Base-by-base conservation (phyloP, 805 yeast species). In the Metschnikowia colocasiae region DNA sequence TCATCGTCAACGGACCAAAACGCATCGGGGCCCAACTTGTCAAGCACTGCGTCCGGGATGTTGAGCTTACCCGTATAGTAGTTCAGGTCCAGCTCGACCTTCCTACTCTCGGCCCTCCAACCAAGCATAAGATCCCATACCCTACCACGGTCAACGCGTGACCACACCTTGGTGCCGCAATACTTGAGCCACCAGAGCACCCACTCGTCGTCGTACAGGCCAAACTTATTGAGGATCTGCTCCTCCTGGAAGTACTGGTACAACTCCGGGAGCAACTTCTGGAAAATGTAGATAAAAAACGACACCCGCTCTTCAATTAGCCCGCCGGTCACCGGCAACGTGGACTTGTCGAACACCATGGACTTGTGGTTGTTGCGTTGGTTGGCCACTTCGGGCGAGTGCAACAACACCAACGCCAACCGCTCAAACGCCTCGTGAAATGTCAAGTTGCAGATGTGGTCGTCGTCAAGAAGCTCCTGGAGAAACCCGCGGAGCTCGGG, bases 141-240 rank as follows among this genome's bases (percentile, higher is more conserved):
- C 51, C 96, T 74, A 10, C 94, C 96, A 44, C 97, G 68, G 64
- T 89, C 96, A 49, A 74, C 75, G 51, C 85, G 77, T 37, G 90
- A 83, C 79, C 95, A 81, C 6, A 85, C 89, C 64, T 87, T 87
- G 12, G 94, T 80, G 18, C 97, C 97, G 59, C 87, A 80, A 76
- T 87, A 91, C 61, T 89, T 88, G 53, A 91, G 72, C 97, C 97
- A 91, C 96, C 96, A 91, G 33, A 88, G 76, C 22, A 90, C 71
- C 97, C 97, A 91, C 60, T 84, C 90, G 56, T 87, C 94, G 52
- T 85, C 89, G 50, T 80, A 74, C 56, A 63, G 58, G 3, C 77
- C 76, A 47, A 72, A 73, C 34, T 80, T 76, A 54, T 81, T 81
- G 39, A 86, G 65, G 22, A 86, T 77, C 49, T 85, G 90, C 57